Percentiles rank a stretch among this genome's conserved stretches.
These are phyloP conservation scores for Cercospora beticola DNA, from an alignment of 2,329 filamentous ascomycete species.

Conservation along the genomic window DNA sequence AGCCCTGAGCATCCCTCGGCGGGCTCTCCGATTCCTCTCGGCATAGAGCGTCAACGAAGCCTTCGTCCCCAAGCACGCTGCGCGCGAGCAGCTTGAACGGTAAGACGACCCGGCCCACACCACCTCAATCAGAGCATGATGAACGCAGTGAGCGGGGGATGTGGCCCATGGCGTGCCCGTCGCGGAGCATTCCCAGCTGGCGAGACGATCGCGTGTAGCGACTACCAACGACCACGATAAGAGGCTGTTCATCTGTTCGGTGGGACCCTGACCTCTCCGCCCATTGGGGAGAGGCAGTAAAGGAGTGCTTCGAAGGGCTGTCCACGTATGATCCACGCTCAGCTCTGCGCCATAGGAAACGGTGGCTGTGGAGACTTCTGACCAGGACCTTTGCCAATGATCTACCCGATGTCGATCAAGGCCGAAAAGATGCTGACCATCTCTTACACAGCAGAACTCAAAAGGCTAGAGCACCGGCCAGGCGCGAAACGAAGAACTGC, in stretches of 20 bases:
- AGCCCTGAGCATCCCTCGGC: not conserved
- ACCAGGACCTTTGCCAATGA: not conserved
- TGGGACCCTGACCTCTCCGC: not conserved
- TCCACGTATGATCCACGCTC: not conserved
- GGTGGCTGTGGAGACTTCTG: not conserved
- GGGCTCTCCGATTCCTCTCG: too few relatives aligned
- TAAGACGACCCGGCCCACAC: too few relatives aligned
- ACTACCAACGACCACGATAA: not conserved
- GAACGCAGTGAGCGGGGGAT: too few relatives aligned
- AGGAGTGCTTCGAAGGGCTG: not conserved
- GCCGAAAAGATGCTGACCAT: not conserved
- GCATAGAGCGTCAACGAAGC: too few relatives aligned
- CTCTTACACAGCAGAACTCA: too few relatives aligned
- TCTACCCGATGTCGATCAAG: not conserved
- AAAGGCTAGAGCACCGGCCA: too few relatives aligned
- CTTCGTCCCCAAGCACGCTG: too few relatives aligned
- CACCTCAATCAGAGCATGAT: too few relatives aligned
- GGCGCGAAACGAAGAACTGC: too few relatives aligned
- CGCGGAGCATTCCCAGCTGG: not conserved
- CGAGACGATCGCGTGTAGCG: not conserved
- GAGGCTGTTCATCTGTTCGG: not conserved
- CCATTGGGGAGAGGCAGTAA: not conserved
- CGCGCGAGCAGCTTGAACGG: too few relatives aligned
- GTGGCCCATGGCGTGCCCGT: too few relatives aligned
- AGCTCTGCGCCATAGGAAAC: not conserved